Percentiles rank a stretch among this genome's conserved stretches.
phyloP scores from a whole-genome alignment of 1,139 yeast species.

The Yamadazyma triangularis region DNA sequence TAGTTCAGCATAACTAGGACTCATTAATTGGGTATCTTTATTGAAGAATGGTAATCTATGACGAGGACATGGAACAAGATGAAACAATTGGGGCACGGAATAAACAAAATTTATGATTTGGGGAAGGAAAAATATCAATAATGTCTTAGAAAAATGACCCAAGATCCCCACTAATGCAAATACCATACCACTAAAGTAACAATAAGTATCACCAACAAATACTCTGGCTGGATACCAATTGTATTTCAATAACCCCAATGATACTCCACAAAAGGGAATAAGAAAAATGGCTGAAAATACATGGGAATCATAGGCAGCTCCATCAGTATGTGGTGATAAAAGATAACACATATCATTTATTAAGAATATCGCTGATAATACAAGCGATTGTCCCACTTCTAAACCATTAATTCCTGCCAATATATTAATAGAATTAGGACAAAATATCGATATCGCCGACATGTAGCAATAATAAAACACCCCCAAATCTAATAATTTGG shows the following conservation, averaged over 20 bases:
- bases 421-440: constrained; percentile 96
- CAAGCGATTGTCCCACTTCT: constrained; percentile 91
- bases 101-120: constrained; percentile 87
- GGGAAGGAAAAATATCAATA: constrained; percentile 79
- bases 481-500: constrained; percentile 69
- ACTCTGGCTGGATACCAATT: constrained; percentile 92
- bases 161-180: constrained; percentile 95
- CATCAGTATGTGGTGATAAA: constrained; percentile 31
- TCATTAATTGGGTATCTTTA: constrained; percentile 61
- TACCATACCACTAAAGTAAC: constrained; percentile 98
- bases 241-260: constrained; percentile 67
- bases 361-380: constrained; percentile 66
- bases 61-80: constrained; percentile 88
- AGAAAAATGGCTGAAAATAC: constrained; percentile 73
- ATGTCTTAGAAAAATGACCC: constrained; percentile 94
- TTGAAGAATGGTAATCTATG: constrained; percentile 85
- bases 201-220: constrained; percentile 96
- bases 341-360: constrained; percentile 75
- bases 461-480: constrained; percentile 76
- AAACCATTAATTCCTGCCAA: constrained; percentile 95
- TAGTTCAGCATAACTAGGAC: constrained; percentile 52
- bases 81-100: constrained; percentile 85
- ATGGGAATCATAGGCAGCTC: constrained; percentile 78
- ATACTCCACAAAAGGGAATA: constrained; percentile 84
- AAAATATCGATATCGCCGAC: constrained; percentile 87